Conservation (phyloP, 2,329 filamentous ascomycete genomes). For the Xylaria sp. region DNA sequence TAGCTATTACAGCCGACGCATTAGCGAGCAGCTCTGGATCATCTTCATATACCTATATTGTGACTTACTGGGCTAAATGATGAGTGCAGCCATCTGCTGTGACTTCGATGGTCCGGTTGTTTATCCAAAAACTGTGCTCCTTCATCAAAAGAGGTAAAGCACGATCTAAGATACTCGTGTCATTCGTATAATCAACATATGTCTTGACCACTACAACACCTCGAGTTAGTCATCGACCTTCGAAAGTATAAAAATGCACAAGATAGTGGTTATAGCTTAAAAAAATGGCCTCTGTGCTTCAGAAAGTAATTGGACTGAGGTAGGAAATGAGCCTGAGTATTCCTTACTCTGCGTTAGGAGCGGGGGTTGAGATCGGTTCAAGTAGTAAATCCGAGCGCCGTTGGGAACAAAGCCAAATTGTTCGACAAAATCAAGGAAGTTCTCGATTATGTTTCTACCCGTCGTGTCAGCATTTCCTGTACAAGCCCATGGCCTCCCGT, state of each 20-base stretch:
- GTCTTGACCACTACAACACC: constrained; percentile 63
- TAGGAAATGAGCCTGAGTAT: neutral
- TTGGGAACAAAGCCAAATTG: constrained; percentile 74
- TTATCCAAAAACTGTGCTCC: constrained; percentile 72
- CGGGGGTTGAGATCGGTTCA: constrained; percentile 75
- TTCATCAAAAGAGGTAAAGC: constrained; percentile 71
- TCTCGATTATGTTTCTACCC: constrained; percentile 71
- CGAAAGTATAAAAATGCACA: neutral
- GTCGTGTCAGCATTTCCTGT: constrained; percentile 11
- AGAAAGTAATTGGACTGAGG: neutral
- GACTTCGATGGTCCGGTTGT: constrained; percentile 68
- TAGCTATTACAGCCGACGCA: constrained; percentile 55
- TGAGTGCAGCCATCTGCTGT: constrained; percentile 60
- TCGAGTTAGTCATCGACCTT: constrained; percentile 5
- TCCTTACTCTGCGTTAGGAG: constrained; percentile 65
- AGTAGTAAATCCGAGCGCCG: constrained; percentile 73
- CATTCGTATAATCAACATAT: constrained; percentile 73
- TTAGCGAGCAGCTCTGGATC: neutral
- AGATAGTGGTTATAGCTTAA: neutral
- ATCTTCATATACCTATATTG: neutral
- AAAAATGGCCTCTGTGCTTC: neutral
- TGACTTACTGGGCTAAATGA: constrained; percentile 64
- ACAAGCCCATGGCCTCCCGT: neutral
- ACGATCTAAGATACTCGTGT: constrained; percentile 68
- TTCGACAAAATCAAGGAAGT: constrained; percentile 75